Percentiles rank a stretch among this genome's conserved stretches.
Conservation (phyloP, 2,329 filamentous ascomycete species). For the Teratosphaeria gauchensis region DNA sequence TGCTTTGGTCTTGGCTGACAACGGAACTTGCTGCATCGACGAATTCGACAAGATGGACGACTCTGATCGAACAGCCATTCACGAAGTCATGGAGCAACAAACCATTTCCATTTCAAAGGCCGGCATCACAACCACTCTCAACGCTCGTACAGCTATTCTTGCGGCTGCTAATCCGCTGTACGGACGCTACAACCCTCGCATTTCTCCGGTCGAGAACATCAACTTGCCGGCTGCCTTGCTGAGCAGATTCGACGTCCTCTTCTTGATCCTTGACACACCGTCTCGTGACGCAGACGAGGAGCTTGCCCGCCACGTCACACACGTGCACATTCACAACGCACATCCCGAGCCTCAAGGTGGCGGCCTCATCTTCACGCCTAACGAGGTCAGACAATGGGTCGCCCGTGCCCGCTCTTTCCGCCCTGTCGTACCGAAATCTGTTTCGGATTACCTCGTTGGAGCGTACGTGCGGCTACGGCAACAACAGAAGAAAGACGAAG, state of each 20-base stretch:
- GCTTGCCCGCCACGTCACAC: constrained; percentile 87
- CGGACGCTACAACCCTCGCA: constrained; percentile 92
- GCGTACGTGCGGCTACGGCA: constrained; percentile 93
- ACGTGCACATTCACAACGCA: constrained; percentile 92
- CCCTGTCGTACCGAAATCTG: constrained; percentile 70
- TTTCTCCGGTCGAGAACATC: constrained; percentile 97
- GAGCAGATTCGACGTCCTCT: constrained; percentile 94
- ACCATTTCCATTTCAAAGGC: constrained; percentile 83
- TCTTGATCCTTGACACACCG: constrained; percentile 91
- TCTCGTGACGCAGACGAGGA: constrained; percentile 83
- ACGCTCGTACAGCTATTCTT: constrained; percentile 75
- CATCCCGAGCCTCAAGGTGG: constrained; percentile 64
- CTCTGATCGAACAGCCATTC: constrained; percentile 69
- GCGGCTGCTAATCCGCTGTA: constrained; percentile 96
- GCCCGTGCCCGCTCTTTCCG: constrained; percentile 84
- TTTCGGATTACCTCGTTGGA: constrained; percentile 93
- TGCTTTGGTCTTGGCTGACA: constrained; percentile 69
- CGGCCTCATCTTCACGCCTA: constrained; percentile 74
- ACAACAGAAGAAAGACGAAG: constrained; percentile 83
- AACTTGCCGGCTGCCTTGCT: constrained; percentile 95
- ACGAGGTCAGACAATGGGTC: constrained; percentile 93
- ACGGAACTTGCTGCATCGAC: constrained; percentile 78
- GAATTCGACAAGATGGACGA: constrained; percentile 90
- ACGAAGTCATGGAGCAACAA: constrained; percentile 84
- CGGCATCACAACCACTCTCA: constrained; percentile 92